A percentile compares a stretch with the other conserved stretches of the same genome.
These are phyloP conservation scores for Tetraselmis chui DNA, from an alignment of 139 green algal genomes.

Conservation along the genomic window DNA sequence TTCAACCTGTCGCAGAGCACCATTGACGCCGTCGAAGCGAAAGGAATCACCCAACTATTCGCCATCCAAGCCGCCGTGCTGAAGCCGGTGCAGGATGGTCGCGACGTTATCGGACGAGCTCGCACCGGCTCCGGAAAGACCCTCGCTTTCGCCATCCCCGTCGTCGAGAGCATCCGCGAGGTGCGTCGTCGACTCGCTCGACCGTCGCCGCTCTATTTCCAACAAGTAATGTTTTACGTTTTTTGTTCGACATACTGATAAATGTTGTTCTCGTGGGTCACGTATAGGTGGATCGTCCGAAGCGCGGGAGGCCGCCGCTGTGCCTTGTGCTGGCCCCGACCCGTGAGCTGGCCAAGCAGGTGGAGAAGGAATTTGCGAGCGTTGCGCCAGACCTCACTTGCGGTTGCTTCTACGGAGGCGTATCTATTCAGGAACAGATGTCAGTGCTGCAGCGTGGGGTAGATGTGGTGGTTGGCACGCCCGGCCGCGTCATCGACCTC, in stretches of 20 bases:
- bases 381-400: slow-evolving; percentile 56
- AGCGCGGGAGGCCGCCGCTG: slow-evolving; percentile 45
- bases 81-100: slow-evolving; percentile 60
- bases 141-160: slow-evolving; percentile 92
- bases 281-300: slow-evolving; percentile 13
- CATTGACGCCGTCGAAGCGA: slow-evolving; percentile 52
- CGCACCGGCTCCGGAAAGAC: slow-evolving; percentile 97
- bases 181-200: slow-evolving; percentile 17
- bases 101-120: slow-evolving; percentile 88
- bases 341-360: slow-evolving; percentile 96
- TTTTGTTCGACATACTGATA: neutral
- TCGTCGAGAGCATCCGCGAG: slow-evolving; percentile 84
- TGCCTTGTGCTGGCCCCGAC: slow-evolving; percentile 92
- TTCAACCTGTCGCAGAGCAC: neutral
- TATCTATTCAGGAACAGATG: slow-evolving; percentile 61
- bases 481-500: slow-evolving; percentile 93
- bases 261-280: neutral
- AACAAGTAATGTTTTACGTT: neutral
- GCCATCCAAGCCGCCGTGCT: slow-evolving; percentile 76
- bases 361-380: slow-evolving; percentile 86
- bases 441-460: slow-evolving; percentile 62
- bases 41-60: slow-evolving; percentile 72
- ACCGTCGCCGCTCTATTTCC: slow-evolving; percentile 1
- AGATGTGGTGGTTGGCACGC: slow-evolving; percentile 94
- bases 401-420: slow-evolving; percentile 82